These are phyloP conservation scores for cucumber (Cucumis sativus) DNA, from an alignment of 306 rosid species.

Conservation along the genomic window DNA sequence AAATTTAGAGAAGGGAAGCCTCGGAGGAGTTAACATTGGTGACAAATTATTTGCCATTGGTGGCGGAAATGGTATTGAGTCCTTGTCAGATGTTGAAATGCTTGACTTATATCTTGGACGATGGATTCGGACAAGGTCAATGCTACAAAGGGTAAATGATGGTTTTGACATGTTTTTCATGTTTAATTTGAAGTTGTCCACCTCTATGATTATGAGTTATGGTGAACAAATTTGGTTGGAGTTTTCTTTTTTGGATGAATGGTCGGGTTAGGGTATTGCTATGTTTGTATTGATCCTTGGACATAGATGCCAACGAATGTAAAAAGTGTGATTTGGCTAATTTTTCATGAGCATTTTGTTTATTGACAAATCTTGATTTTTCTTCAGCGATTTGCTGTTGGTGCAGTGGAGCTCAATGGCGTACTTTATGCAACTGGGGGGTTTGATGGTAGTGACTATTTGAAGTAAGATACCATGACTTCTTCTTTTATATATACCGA, in stretches of 20 bases:
- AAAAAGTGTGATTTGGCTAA: not conserved
- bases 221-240: not conserved
- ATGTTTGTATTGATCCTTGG: not conserved
- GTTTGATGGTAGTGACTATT: slow-evolving; percentile 36
- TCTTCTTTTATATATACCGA: not conserved
- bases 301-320: not conserved
- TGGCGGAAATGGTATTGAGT: slow-evolving; percentile 29
- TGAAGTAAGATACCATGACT: slow-evolving; percentile 35
- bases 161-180: not conserved
- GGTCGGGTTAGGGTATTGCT: not conserved
- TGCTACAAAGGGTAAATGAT: slow-evolving; percentile 42
- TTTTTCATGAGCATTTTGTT: not conserved
- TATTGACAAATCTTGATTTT: not conserved
- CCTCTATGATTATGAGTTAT: not conserved
- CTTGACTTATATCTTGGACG: slow-evolving; percentile 51
- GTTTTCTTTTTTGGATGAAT: not conserved
- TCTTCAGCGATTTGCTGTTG: slow-evolving; percentile 43
- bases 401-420: slow-evolving; percentile 30
- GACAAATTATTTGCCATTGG: slow-evolving; percentile 36
- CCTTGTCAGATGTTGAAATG: slow-evolving; percentile 43
- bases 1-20: slow-evolving; percentile 56
- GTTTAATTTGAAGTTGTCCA: not conserved
- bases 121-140: slow-evolving; percentile 46
- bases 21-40: slow-evolving; percentile 34
- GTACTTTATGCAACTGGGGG: slow-evolving; percentile 46